Evolutionary conservation across 129 eudicot genomes (phyloP).

Genomic region (Erigeron canadensis): DNA sequence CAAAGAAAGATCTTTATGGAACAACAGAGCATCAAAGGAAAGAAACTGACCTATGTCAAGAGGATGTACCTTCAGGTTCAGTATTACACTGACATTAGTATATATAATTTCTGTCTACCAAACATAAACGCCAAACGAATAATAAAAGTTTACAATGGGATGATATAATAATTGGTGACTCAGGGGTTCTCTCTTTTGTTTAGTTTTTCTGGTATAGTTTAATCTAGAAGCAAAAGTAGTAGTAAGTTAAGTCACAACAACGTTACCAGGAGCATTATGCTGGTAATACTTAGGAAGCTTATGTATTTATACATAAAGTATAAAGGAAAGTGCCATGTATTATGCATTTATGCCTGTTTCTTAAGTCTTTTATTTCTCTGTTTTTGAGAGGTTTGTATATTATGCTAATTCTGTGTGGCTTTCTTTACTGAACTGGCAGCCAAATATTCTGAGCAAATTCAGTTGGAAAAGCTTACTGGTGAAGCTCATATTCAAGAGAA

Average conservation of each 20-base stretch:
- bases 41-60: conserved; percentile 11
- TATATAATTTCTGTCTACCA: not conserved
- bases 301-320: not conserved
- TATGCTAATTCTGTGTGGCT: conserved; percentile 6
- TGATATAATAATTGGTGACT: not conserved
- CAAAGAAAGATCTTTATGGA: conserved; percentile 22
- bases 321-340: conserved; percentile 4
- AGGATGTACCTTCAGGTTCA: conserved; percentile 46
- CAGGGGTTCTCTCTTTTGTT: conserved; percentile 10
- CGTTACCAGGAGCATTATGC: not conserved
- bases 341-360: conserved; percentile 6
- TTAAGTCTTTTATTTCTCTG: not conserved
- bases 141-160: conserved; percentile 3
- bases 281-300: conserved; percentile 7
- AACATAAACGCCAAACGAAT: conserved; percentile 5
- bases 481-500: conserved; percentile 20
- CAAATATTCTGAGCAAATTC: conserved; percentile 24
- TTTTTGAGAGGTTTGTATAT: conserved; percentile 5
- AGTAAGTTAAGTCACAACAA: conserved; percentile 1
- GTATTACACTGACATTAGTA: conserved; percentile 6
- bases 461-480: conserved; percentile 22
- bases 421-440: conserved; percentile 43
- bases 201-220: not conserved
- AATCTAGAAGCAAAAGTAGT: not conserved
- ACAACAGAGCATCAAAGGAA: conserved; percentile 31